These are phyloP conservation scores for Phanerochaete carnosa DNA, from an alignment of 768 basidiomycete genomes.

Conservation along the genomic window DNA sequence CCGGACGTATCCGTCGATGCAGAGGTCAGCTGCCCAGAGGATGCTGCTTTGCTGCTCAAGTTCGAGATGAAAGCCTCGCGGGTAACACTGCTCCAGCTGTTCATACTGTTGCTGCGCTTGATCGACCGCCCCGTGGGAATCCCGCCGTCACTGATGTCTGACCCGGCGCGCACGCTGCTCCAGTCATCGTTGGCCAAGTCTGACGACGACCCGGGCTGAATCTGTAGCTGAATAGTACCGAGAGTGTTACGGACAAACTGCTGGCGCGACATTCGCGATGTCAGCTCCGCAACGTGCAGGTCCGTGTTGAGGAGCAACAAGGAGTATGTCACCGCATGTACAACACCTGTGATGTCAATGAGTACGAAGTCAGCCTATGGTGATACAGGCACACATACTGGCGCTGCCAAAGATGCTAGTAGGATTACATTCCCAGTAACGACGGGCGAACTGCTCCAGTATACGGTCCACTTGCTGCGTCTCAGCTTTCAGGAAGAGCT, in stretches of 20 bases:
- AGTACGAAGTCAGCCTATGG: not conserved
- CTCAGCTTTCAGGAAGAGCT: slow-evolving; percentile 91
- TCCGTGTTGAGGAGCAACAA: slow-evolving; percentile 95
- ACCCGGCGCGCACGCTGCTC: slow-evolving; percentile 54
- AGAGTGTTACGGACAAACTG: slow-evolving; percentile 95
- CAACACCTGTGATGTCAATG: slow-evolving; percentile 56
- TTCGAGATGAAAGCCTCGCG: slow-evolving; percentile 51
- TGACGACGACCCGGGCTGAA: slow-evolving; percentile 59
- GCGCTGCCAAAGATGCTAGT: slow-evolving; percentile 76
- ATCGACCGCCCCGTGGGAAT: slow-evolving; percentile 39
- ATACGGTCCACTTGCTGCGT: slow-evolving; percentile 98
- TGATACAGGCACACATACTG: slow-evolving; percentile 47
- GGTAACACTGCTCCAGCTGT: slow-evolving; percentile 80
- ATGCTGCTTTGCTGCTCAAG: slow-evolving; percentile 16
- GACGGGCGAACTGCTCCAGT: slow-evolving; percentile 83
- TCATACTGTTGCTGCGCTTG: slow-evolving; percentile 79
- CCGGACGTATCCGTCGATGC: slow-evolving; percentile 13
- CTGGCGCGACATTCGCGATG: slow-evolving; percentile 82
- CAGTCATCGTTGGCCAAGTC: slow-evolving; percentile 68
- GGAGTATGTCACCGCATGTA: slow-evolving; percentile 94
- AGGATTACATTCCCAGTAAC: slow-evolving; percentile 93
- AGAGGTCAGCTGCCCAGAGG: slow-evolving; percentile 24
- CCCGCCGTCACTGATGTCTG: slow-evolving; percentile 53
- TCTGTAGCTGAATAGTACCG: slow-evolving; percentile 76
- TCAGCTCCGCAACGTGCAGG: slow-evolving; percentile 90